These are phyloP conservation scores for Zygoascus flipseniorum DNA, from an alignment of 805 yeast genomes.

Conservation along the genomic window DNA sequence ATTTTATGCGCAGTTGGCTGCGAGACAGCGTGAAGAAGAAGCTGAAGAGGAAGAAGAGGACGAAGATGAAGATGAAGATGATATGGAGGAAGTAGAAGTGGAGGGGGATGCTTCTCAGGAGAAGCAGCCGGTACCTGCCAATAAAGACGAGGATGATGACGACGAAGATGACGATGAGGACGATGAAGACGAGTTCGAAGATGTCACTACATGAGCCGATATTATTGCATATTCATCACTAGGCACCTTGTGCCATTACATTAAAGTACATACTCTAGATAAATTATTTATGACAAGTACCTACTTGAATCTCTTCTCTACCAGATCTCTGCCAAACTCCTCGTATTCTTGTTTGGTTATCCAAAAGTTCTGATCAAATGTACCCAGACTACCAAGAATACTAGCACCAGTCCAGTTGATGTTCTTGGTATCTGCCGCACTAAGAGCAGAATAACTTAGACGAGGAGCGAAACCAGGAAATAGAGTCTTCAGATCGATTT, in stretches of 20 bases:
- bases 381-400: slow-evolving; percentile 52
- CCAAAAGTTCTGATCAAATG: slow-evolving; percentile 46
- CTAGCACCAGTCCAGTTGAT: slow-evolving; percentile 71
- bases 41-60: slow-evolving; percentile 48
- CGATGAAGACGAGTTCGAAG: slow-evolving; percentile 21
- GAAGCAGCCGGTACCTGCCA: neutral
- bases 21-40: slow-evolving; percentile 54
- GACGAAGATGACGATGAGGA: slow-evolving; percentile 29
- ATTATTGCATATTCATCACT: neutral
- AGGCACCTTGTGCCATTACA: neutral
- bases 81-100: slow-evolving; percentile 34
- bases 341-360: slow-evolving; percentile 56
- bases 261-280: neutral
- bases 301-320: slow-evolving; percentile 32
- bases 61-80: slow-evolving; percentile 45
- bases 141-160: slow-evolving; percentile 3
- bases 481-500: slow-evolving; percentile 45
- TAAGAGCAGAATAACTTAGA: slow-evolving; percentile 32
- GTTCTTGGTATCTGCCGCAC: slow-evolving; percentile 44
- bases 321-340: slow-evolving; percentile 43
- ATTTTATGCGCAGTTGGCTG: slow-evolving; percentile 70
- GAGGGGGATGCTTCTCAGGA: slow-evolving; percentile 24
- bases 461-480: slow-evolving; percentile 43
- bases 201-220: slow-evolving; percentile 1
- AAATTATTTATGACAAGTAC: neutral